Conservation (phyloP, 805 yeast genomes). For the Citeromyces matritensis region DNA sequence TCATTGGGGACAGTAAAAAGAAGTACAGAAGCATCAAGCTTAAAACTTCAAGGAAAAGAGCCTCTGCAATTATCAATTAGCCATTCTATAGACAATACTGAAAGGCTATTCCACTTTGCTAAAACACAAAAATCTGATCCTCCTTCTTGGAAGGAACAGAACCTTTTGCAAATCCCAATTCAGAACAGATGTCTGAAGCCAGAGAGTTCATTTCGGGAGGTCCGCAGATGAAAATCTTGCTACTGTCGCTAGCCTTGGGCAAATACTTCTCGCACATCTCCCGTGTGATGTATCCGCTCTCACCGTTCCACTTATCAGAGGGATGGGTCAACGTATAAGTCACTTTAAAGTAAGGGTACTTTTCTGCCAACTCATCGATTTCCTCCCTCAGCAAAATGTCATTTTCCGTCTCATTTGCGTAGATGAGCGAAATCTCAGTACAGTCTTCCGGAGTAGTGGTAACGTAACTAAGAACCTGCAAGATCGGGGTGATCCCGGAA, state of each 20-base stretch:
- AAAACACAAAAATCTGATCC: constrained; percentile 21
- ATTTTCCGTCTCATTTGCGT: constrained; percentile 63
- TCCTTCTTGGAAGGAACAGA: constrained; percentile 12
- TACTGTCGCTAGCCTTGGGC: constrained; percentile 31
- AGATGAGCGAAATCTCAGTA: constrained; percentile 47
- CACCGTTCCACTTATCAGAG: constrained; percentile 34
- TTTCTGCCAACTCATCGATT: constrained; percentile 49
- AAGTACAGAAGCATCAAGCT: constrained; percentile 14
- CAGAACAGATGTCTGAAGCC: constrained; percentile 32
- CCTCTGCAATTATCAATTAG: not conserved
- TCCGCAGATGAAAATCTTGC: constrained; percentile 58
- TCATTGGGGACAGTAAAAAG: constrained; percentile 12
- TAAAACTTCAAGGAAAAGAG: not conserved
- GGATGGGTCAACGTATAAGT: constrained; percentile 44
- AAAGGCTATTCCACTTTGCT: constrained; percentile 1
- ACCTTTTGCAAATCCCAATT: constrained; percentile 44
- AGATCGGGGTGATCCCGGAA: constrained; percentile 80
- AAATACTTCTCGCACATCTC: constrained; percentile 37
- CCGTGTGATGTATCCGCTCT: constrained; percentile 50
- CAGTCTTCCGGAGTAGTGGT: constrained; percentile 55
- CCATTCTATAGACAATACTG: not conserved
- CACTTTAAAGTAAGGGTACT: constrained; percentile 48
- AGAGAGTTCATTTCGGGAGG: constrained; percentile 53
- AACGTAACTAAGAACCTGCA: constrained; percentile 61
- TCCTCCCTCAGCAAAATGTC: constrained; percentile 64